Evolutionary conservation across 2,329 filamentous ascomycete species (phyloP).

Genomic region (Scleromitrula shiraiana): DNA sequence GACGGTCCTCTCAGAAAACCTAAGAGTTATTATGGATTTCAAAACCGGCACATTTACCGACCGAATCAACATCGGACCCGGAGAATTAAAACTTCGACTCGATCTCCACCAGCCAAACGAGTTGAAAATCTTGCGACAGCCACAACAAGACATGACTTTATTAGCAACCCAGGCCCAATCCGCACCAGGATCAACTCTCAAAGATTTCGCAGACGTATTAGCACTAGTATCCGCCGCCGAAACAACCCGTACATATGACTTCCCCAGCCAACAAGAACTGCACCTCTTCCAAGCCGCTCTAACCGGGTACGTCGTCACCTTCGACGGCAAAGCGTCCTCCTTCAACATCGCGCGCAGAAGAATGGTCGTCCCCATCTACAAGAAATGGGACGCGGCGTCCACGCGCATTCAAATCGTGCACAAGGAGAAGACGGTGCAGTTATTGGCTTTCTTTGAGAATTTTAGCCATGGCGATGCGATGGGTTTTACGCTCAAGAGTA

Average conservation of each 20-base stretch:
- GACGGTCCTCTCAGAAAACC: slow-evolving; percentile 66
- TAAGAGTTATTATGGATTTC: slow-evolving; percentile 69
- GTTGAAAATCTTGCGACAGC: slow-evolving; percentile 60
- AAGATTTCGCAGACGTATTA: slow-evolving; percentile 49
- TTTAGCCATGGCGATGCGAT: slow-evolving; percentile 82
- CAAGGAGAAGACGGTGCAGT: slow-evolving; percentile 65
- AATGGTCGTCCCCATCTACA: slow-evolving; percentile 89
- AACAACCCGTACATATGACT: slow-evolving; percentile 63
- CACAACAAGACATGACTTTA: slow-evolving; percentile 70
- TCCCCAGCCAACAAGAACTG: slow-evolving; percentile 57
- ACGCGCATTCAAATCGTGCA: slow-evolving; percentile 75
- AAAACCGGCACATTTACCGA: slow-evolving; percentile 74
- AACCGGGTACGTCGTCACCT: slow-evolving; percentile 71
- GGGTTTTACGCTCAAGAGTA: slow-evolving; percentile 79
- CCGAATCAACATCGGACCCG: slow-evolving; percentile 70
- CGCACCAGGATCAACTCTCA: slow-evolving; percentile 52
- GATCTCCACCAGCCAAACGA: slow-evolving; percentile 52
- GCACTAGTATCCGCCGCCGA: slow-evolving; percentile 45
- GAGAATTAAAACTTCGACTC: slow-evolving; percentile 61
- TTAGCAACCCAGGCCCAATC: slow-evolving; percentile 63
- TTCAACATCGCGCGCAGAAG: slow-evolving; percentile 77
- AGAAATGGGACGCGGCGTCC: slow-evolving; percentile 82
- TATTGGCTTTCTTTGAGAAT: slow-evolving; percentile 81
- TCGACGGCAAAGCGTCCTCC: slow-evolving; percentile 61
- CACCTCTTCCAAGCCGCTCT: slow-evolving; percentile 73